These are phyloP conservation scores for Gardenia jasminoides DNA, from an alignment of 257 asterid species.

Conservation along the genomic window DNA sequence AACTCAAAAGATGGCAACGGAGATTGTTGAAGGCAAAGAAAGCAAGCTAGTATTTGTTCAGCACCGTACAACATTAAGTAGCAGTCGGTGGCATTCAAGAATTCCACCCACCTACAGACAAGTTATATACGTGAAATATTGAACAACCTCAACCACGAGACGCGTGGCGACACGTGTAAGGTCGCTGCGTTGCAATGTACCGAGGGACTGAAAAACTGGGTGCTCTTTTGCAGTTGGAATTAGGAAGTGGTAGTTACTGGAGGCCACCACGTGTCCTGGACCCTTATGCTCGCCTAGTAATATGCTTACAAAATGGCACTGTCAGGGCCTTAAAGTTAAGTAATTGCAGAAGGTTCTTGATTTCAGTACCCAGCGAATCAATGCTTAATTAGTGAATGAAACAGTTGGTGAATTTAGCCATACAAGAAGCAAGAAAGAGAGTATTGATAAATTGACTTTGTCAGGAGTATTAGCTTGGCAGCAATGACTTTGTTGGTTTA, in stretches of 20 bases:
- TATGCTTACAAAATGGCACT: not conserved
- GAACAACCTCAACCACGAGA: not conserved
- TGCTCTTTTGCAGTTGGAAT: not conserved
- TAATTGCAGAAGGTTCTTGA: slow-evolving; percentile 15
- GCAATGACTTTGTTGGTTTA: not conserved
- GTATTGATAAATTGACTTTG: too few relatives aligned
- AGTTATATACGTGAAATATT: not conserved
- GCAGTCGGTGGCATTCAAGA: not conserved
- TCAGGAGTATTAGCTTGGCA: too few relatives aligned
- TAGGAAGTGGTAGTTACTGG: not conserved
- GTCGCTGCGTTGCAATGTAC: not conserved
- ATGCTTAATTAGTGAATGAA: not conserved
- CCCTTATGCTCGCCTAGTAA: not conserved
- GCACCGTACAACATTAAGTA: not conserved
- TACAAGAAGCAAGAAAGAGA: not conserved
- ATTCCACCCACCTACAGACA: not conserved
- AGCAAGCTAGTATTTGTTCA: not conserved
- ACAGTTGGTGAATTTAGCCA: not conserved
- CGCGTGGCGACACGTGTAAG: slow-evolving; percentile 26
- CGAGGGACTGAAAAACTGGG: not conserved
- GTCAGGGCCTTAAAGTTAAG: slow-evolving; percentile 1
- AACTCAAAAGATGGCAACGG: too few relatives aligned
- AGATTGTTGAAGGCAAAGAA: not conserved
- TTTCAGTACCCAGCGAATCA: not conserved
- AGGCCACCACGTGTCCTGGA: slow-evolving; percentile 8